Percentiles rank a stretch among this genome's conserved stretches.
Evolutionary conservation across 352 stramenopile species (phyloP).

Genomic region (Globisporangium okanoganense): DNA sequence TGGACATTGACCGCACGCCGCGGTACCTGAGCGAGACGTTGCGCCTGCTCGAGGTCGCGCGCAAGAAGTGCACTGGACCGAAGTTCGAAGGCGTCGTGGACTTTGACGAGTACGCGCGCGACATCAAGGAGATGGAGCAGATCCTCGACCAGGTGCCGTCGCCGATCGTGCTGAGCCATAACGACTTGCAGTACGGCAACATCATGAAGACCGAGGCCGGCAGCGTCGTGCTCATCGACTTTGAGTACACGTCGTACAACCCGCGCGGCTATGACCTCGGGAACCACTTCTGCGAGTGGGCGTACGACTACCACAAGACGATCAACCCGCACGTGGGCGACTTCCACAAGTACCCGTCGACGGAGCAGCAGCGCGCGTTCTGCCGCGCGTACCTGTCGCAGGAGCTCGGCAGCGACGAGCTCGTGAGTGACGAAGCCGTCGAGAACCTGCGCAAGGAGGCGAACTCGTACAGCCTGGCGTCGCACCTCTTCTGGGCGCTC

Average conservation of each 20-base stretch:
- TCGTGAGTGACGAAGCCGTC: constrained; percentile 50
- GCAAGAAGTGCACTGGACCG: constrained; percentile 43
- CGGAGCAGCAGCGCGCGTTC: constrained; percentile 61
- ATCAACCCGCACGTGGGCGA: constrained; percentile 74
- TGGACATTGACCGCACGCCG: constrained; percentile 56
- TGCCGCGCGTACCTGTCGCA: constrained; percentile 64
- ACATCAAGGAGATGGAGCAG: constrained; percentile 59
- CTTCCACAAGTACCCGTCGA: constrained; percentile 69
- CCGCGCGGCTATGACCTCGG: constrained; percentile 87
- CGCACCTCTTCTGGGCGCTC: constrained; percentile 88
- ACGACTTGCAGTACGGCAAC: constrained; percentile 93
- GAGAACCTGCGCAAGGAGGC: constrained; percentile 60
- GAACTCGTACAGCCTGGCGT: constrained; percentile 82
- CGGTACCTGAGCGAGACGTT: constrained; percentile 55
- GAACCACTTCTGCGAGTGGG: constrained; percentile 92
- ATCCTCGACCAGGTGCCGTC: constrained; percentile 55
- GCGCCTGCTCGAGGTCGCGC: constrained; percentile 53
- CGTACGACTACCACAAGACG: constrained; percentile 80
- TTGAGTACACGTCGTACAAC: constrained; percentile 94
- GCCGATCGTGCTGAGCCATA: constrained; percentile 87
- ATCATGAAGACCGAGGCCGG: constrained; percentile 74
- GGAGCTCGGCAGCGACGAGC: constrained; percentile 31
- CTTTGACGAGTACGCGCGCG: constrained; percentile 35
- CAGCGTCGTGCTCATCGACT: constrained; percentile 91
- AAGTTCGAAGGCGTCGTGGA: constrained; percentile 46